Conservation (phyloP, 2,329 filamentous ascomycete species). For the Calonectria henricotiae region DNA sequence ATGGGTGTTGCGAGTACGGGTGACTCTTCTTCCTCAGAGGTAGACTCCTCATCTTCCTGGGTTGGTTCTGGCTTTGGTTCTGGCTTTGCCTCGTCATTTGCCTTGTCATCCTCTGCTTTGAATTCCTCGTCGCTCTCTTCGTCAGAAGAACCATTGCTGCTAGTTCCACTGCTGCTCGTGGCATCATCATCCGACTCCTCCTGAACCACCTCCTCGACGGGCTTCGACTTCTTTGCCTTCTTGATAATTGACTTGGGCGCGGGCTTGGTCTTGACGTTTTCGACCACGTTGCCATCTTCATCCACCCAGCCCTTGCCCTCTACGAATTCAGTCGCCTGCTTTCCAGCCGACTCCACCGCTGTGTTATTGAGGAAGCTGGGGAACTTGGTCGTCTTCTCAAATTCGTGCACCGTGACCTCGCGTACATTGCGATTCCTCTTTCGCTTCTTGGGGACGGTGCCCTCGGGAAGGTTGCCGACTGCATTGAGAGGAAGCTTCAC, state of each 20-base stretch:
- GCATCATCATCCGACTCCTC: conserved; percentile 53
- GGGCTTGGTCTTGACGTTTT: conserved; percentile 64
- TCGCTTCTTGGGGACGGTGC: conserved; percentile 69
- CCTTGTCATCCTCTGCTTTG: conserved; percentile 29
- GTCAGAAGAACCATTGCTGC: conserved; percentile 57
- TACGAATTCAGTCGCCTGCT: conserved; percentile 75
- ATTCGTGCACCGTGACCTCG: conserved; percentile 87
- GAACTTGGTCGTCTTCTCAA: conserved; percentile 86
- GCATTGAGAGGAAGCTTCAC: conserved; percentile 75
- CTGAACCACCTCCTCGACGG: conserved; percentile 40
- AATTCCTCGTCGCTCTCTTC: conserved; percentile 55
- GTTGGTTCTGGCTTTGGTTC: conserved; percentile 22
- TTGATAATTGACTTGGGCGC: conserved; percentile 44
- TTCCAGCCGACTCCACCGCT: conserved; percentile 53
- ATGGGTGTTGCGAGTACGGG: conserved; percentile 44
- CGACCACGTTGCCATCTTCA: conserved; percentile 82
- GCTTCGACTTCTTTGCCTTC: conserved; percentile 46
- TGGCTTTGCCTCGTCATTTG: conserved; percentile 1
- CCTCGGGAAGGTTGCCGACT: conserved; percentile 62
- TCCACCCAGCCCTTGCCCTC: conserved; percentile 94
- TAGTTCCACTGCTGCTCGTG: conserved; percentile 56
- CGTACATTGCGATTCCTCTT: conserved; percentile 68
- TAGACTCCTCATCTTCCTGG: conserved; percentile 42
- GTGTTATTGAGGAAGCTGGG: conserved; percentile 83
- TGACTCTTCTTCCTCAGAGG: conserved; percentile 40